A percentile compares a stretch with the other conserved stretches of the same genome.
phyloP scores from a whole-genome alignment of 75 land plant species.

The Picea glauca region DNA sequence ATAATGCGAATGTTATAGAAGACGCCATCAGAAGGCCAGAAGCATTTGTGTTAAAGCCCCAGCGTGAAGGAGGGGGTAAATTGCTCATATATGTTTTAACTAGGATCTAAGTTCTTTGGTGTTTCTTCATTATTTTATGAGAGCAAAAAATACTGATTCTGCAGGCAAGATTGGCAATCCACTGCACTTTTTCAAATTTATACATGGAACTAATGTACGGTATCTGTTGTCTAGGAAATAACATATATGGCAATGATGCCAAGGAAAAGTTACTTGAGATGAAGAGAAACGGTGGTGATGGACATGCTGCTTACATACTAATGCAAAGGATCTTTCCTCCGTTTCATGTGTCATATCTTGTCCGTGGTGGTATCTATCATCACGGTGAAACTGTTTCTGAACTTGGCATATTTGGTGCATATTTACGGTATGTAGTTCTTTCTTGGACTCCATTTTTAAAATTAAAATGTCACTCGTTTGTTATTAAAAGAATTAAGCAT shows the following conservation, averaged over 20 bases:
- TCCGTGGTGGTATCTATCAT: conserved; percentile 70
- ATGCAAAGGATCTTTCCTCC: conserved; percentile 97
- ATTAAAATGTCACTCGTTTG: neutral
- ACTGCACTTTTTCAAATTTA: no score
- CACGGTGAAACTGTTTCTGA: conserved; percentile 75
- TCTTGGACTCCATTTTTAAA: neutral
- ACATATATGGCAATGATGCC: conserved; percentile 82
- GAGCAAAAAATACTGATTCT: neutral
- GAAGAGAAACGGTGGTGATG: conserved; percentile 51
- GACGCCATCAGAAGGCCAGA: conserved; percentile 74
- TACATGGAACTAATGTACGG: neutral
- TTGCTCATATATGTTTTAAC: neutral
- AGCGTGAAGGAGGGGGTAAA: conserved; percentile 98
- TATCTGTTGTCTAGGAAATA: conserved; percentile 62
- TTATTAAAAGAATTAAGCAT: neutral
- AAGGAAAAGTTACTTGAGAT: conserved; percentile 49
- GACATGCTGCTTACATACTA: conserved; percentile 89
- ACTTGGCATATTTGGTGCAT: conserved; percentile 85
- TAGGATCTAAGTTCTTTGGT: no score
- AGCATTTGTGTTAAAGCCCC: conserved; percentile 91
- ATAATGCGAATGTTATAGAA: conserved; percentile 33
- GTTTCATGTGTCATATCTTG: conserved; percentile 51
- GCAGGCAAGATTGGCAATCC: no score
- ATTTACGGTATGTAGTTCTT: conserved; percentile 57
- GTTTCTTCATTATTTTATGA: neutral